Percentiles rank a stretch among this genome's conserved stretches.
Conservation (phyloP, 192 early-diverging fungal species). For the Coemansia sp. region DNA sequence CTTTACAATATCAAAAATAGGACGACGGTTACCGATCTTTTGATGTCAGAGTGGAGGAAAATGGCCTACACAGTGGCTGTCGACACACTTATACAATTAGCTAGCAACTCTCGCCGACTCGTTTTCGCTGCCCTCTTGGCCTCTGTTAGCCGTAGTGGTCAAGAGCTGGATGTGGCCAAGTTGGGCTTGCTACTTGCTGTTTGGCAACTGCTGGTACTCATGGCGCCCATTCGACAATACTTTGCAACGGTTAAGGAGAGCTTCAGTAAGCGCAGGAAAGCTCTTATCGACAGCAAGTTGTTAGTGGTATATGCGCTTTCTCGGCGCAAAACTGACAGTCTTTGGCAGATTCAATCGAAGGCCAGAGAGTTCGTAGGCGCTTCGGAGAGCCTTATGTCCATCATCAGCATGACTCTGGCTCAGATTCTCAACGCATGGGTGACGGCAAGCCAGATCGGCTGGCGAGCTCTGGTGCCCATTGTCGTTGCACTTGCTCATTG, state of each 20-base stretch:
- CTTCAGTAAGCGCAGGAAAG: not conserved
- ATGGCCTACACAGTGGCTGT: not conserved
- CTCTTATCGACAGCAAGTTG: conserved; percentile 9
- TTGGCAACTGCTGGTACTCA: conserved; percentile 19
- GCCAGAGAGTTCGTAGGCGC: not conserved
- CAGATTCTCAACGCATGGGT: conserved; percentile 31
- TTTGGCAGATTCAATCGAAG: not conserved
- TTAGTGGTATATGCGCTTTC: conserved; percentile 2
- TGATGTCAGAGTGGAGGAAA: conserved; percentile 3
- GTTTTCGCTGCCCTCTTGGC: conserved; percentile 1
- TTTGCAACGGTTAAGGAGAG: not conserved
- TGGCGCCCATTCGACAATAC: not conserved
- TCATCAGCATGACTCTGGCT: not conserved
- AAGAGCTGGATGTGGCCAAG: not conserved
- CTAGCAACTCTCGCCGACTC: not conserved
- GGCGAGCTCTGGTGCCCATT: conserved; percentile 33
- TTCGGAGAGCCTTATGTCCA: not conserved
- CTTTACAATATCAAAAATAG: conserved; percentile 1
- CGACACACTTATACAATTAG: not conserved
- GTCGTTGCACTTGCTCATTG: conserved; percentile 10
- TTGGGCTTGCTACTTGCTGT: not conserved
- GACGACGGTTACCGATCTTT: not conserved
- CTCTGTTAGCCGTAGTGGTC: not conserved
- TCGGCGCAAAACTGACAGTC: not conserved
- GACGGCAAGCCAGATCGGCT: conserved; percentile 29